phyloP scores from a whole-genome alignment of 2,329 filamentous ascomycete species.

The Emericellopsis cladophorae region DNA sequence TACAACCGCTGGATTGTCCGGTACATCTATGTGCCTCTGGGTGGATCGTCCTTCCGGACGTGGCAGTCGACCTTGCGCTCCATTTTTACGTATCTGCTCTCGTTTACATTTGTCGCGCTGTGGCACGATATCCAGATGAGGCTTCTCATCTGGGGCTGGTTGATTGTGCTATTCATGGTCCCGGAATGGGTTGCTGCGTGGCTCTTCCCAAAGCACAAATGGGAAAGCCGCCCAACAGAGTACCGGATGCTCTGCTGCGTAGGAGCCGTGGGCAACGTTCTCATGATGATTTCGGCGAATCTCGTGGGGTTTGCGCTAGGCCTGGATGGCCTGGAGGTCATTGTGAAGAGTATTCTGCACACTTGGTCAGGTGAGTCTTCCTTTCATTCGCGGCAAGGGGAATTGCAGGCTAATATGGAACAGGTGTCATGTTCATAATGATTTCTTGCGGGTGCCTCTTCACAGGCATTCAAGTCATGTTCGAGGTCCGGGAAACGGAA shows the following conservation, averaged over 20 bases:
- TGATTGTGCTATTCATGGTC: constrained; percentile 85
- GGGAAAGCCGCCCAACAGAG: constrained; percentile 52
- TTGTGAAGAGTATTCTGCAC: constrained; percentile 62
- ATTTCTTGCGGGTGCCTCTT: constrained; percentile 65
- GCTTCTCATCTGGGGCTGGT: constrained; percentile 91
- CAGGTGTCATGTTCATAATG: constrained; percentile 60
- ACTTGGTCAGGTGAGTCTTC: constrained; percentile 50
- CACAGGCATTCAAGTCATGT: constrained; percentile 86
- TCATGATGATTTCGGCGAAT: constrained; percentile 96
- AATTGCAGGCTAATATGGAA: background rate
- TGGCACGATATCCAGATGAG: constrained; percentile 96
- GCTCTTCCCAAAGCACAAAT: constrained; percentile 62
- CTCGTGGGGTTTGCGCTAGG: constrained; percentile 91
- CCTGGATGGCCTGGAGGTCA: constrained; percentile 68
- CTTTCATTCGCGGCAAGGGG: too few relatives aligned
- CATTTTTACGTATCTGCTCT: constrained; percentile 63
- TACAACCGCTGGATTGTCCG: constrained; percentile 92
- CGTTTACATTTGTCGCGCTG: constrained; percentile 93
- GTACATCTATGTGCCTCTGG: constrained; percentile 88
- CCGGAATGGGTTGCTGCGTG: constrained; percentile 66
- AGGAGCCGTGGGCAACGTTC: constrained; percentile 69
- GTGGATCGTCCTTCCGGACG: constrained; percentile 47
- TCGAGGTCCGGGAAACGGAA: constrained; percentile 82
- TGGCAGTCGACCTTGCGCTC: constrained; percentile 38
- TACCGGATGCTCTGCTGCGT: constrained; percentile 73